Evolutionary conservation across 2,329 filamentous ascomycete genomes (phyloP), one percentile per base, ranked within the genome.

Genomic region (Penicillium hordei): DNA sequence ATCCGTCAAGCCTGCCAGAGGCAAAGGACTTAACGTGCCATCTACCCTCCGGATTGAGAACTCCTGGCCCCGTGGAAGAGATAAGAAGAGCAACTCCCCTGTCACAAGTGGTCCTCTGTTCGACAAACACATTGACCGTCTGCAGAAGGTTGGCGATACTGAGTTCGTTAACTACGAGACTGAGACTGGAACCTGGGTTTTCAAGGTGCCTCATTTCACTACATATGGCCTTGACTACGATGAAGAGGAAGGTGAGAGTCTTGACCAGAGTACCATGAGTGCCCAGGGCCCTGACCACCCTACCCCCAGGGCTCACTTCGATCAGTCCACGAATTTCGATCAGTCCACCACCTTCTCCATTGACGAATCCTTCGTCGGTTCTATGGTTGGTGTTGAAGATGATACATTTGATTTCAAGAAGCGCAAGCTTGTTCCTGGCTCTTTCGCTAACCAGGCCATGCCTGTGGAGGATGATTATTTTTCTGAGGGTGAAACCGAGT

Each of bases 191-290:
- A 84, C 90, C 46, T 99, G 95, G 95, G 85, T 85, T 15, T 99
- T 99, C 78, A 86, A 82, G 10, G 94, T 99, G n/a, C 87, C 93
- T 69, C 94, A 99, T 75, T 99, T 95, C 74, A 97, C 93, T 1
- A 96, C 92, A 1, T 99, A 99, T 71, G 93, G 90, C 40, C 82
- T 97, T 53, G 89, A 93, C 62, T 91, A 90, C 52, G 90, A 92
- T 50, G 86, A 85, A 8, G 82, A 81, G 8, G 85, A 85, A 66
- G 80, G 81, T 60, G 76, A 79, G 76, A 70, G 73, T 78, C 69
- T 78, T 78, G 76, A 76, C 57, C 77, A 81, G 69, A 83, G 80
- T 74, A 78, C 77, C 60, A 71, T 82, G 55, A 81, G 77, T 74
- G 77, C 75, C 21, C 33, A 44, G 65, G 78, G 75, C 64, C 81